Conservation (phyloP, 148 eudicot genomes). For the Camellia granthamiana region DNA sequence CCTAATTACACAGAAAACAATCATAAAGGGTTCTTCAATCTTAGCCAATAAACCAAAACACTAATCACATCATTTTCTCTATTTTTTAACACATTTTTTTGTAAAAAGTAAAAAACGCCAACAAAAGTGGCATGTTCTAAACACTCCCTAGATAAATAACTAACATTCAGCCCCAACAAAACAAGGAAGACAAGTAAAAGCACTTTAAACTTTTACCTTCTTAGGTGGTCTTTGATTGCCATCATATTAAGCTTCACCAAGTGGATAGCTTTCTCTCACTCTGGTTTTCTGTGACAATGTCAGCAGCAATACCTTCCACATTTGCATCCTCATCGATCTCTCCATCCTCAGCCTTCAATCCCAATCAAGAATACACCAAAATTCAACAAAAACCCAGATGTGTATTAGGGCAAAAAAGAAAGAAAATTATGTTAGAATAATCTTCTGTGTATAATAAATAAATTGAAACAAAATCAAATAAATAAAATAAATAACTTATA, state of each 20-base stretch:
- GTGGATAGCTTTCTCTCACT: slow-evolving; percentile 38
- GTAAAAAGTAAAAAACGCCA: too few species aligned
- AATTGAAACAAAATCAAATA: too few species aligned
- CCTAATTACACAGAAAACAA: slow-evolving; percentile 36
- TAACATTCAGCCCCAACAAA: background rate
- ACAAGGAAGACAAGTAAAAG: background rate
- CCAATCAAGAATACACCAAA: slow-evolving; percentile 8
- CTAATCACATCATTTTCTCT: too few species aligned
- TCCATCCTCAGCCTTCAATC: slow-evolving; percentile 69
- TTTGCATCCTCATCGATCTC: slow-evolving; percentile 47
- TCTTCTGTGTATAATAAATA: too few species aligned
- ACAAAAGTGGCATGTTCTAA: background rate
- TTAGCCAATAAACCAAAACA: background rate
- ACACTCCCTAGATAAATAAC: background rate
- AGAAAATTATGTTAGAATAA: background rate
- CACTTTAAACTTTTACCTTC: slow-evolving; percentile 29
- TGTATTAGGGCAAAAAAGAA: background rate
- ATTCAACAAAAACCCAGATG: background rate
- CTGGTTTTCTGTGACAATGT: slow-evolving; percentile 22
- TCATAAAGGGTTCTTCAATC: background rate
- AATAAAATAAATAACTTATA: too few species aligned
- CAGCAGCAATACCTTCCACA: slow-evolving; percentile 20
- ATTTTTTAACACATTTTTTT: too few species aligned
- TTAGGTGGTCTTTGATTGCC: slow-evolving; percentile 46
- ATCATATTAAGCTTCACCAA: slow-evolving; percentile 37